Conservation (phyloP, 176 grass and related monocot species). For the Aegilops speltoides region DNA sequence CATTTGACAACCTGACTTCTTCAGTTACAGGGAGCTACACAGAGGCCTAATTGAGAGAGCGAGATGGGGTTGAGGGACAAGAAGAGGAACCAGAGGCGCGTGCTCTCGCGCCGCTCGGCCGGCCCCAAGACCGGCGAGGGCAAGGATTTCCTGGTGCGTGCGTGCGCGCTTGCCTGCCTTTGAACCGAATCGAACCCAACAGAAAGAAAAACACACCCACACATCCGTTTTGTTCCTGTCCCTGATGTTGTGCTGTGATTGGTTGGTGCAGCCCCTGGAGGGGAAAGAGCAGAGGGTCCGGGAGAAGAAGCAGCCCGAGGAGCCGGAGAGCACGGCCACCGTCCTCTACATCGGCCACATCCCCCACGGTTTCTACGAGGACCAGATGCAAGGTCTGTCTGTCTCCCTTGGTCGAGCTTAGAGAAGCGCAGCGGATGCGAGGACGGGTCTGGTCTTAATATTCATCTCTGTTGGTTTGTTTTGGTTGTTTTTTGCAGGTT, state of each 20-base stretch:
- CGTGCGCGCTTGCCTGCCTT: not conserved
- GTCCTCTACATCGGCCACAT: conserved; percentile 86
- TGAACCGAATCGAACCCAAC: not conserved
- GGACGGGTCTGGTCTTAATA: not conserved
- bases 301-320: conserved; percentile 33
- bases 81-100: conserved; percentile 61
- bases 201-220: no score
- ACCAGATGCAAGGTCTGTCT: conserved; percentile 89
- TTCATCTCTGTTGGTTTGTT: not conserved
- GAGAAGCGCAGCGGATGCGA: not conserved
- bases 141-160: conserved; percentile 51
- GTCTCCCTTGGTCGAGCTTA: not conserved
- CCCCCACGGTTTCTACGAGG: conserved; percentile 94
- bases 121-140: conserved; percentile 33
- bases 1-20: not conserved
- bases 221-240: not conserved
- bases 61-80: conserved; percentile 51
- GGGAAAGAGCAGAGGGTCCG: conserved; percentile 38
- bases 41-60: not conserved
- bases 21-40: not conserved
- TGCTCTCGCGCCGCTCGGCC: conserved; percentile 41
- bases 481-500: conserved; percentile 41
- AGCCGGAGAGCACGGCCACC: conserved; percentile 64
- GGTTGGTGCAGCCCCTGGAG: conserved; percentile 57
- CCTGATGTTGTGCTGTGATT: not conserved